Base-by-base conservation (phyloP, 2,329 filamentous ascomycete genomes). In the Ramularia collo-cygni region DNA sequence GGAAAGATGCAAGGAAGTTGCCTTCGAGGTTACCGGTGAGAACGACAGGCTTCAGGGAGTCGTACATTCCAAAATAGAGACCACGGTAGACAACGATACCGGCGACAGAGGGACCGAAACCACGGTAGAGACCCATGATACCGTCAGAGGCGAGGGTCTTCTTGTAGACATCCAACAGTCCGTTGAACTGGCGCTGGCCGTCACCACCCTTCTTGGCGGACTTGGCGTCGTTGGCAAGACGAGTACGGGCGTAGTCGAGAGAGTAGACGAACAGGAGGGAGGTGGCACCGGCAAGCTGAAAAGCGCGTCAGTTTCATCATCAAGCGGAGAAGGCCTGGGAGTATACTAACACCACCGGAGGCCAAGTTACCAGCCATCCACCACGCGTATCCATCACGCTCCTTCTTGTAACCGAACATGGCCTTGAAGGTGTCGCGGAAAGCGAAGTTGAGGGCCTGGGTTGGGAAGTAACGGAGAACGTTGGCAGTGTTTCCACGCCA, bases 51-150 rank as follows among this genome's bases (percentile, higher is more conserved):
- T 98, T 98, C 81, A 98, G 83, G 62, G 92, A 98, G 78, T 98
- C 92, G 88, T 98, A 98, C 85, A 98, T 85, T 70, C 92, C 92
- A 85, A 98, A 98, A 89, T 98, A 98, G 64, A 98, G 88, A 95
- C 92, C 92, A 87, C 92, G 92, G 87, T 98, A 98, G 76, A 98
- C 92, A 64, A 98, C 74, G 73, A 98, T 98, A 84, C 92, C 92
- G 72, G 85, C 80, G 66, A 98, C 92, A 66, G 92, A 98, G 71
- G 93, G 92, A 80, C 89, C 88, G 85, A 98, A 98, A 80, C 92
- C 92, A 94, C 92, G 92, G 87, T 98, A 98, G 67, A 98, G 89
- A 93, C 92, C 92, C 67, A 83, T 85, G 76, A 98, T 79, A 93
- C 92, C 92, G 71, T 98, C 92, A 64, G 87, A 85, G 62, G 92